These are phyloP conservation scores for Psophocarpus tetragonolobus DNA, from an alignment of 306 rosid species.

Conservation along the genomic window DNA sequence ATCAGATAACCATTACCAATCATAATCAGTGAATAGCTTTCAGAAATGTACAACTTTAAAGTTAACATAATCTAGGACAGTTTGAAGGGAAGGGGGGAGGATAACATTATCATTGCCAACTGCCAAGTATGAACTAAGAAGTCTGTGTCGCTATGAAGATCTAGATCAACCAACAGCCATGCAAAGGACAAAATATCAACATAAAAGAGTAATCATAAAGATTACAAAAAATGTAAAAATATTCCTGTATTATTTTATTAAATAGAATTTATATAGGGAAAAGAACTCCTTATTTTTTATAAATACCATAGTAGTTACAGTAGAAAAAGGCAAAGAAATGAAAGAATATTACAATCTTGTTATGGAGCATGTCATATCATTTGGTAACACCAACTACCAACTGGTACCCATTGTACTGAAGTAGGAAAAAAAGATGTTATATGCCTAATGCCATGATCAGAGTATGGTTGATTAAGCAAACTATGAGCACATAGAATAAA, in stretches of 20 bases:
- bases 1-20: neutral
- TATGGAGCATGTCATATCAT: neutral
- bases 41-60: neutral
- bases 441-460: neutral
- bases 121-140: neutral
- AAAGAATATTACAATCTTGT: neutral
- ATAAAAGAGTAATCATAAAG: neutral
- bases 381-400: conserved; percentile 16
- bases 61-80: neutral
- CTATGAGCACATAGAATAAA: neutral
- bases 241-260: neutral
- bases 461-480: conserved; percentile 11
- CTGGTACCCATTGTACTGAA: neutral
- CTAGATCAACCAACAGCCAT: neutral
- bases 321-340: neutral
- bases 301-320: neutral
- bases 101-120: neutral
- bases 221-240: neutral
- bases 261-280: neutral
- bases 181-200: neutral
- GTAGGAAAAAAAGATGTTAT: neutral
- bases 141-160: neutral
- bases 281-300: neutral
- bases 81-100: neutral
- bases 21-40: neutral